phyloP scores from a whole-genome alignment of 352 stramenopile species.

The Aphanomyces euteiches region DNA sequence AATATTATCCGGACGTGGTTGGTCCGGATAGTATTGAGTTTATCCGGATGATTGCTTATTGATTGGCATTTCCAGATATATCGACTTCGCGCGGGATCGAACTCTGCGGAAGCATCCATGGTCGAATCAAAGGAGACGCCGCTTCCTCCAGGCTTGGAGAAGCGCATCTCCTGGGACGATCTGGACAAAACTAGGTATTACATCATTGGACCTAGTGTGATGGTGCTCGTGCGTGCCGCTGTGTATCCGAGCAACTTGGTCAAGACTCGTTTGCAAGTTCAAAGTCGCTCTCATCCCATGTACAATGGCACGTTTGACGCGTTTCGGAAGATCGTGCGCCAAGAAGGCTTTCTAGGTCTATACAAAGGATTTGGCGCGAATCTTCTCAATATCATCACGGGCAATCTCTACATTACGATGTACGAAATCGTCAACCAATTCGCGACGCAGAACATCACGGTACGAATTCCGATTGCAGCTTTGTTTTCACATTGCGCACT shows the following conservation, averaged over 20 bases:
- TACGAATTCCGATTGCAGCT: constrained; percentile 21
- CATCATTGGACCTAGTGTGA: constrained; percentile 74
- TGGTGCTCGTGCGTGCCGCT: constrained; percentile 71
- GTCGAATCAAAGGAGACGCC: constrained; percentile 1
- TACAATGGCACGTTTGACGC: constrained; percentile 82
- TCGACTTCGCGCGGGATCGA: neutral
- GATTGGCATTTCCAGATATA: constrained; percentile 21
- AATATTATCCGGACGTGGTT: neutral
- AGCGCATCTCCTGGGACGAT: constrained; percentile 87
- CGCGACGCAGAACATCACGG: constrained; percentile 52
- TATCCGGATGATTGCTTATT: neutral
- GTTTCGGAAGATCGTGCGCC: constrained; percentile 74
- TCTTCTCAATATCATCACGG: constrained; percentile 78
- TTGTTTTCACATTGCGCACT: neutral
- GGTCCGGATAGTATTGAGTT: constrained; percentile 1
- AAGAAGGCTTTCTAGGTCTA: constrained; percentile 69
- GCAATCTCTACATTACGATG: constrained; percentile 87
- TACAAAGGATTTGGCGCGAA: constrained; percentile 88
- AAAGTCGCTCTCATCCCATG: constrained; percentile 59
- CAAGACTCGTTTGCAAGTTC: constrained; percentile 85
- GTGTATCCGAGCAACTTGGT: constrained; percentile 87
- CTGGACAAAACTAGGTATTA: constrained; percentile 87
- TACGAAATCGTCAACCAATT: constrained; percentile 81
- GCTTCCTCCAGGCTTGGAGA: constrained; percentile 30
- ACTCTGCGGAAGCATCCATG: no score